Base-by-base conservation (phyloP, 495 filamentous ascomycete genomes). In the Podospora anserina region DNA sequence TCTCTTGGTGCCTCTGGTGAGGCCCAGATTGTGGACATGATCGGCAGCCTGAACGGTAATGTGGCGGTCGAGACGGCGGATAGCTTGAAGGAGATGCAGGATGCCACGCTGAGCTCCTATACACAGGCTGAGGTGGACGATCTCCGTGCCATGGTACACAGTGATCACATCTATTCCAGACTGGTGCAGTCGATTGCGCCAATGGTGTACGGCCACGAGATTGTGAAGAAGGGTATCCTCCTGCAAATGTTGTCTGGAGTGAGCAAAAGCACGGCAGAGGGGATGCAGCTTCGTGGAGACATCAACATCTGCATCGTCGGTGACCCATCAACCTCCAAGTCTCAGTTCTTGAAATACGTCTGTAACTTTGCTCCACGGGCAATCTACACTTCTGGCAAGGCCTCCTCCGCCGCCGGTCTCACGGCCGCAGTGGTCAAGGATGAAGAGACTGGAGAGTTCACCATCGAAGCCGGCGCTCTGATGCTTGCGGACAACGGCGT, bases 291-390 rank as follows among this genome's bases (percentile, higher is more conserved):
- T 27, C 87, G 95, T 83, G 95, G 95, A 72, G 95, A 99, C 77
- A 91, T 99, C 83, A 99, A 99, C 78, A 94, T 99, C 70, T 99
- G 95, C 77, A 93, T 99, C 74, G 96, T 99, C 65, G 95, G 95
- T 71, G 95, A 99, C 76, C 95, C 95, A 1, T 94, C 91, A n/a
- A 99, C 95, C 2, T 95, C 91, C 69, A 99, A 99, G 79, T 96
- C 92, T 68, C 95, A 99, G 75, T 99, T 99, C 81, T 83, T 99
- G 68, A 99, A 99, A 79, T 98, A 98, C 73, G 91, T 99, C 70
- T 96, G 92, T 83, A 93, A 91, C 59, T 91, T 99, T 76, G 89
- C 97, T 30, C 95, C 95, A 13, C 94, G 95, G 32, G 92, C 95
- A 3, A 94, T 99, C 65, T 99, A 99, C 76, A 99, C 95, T 26